Conservation (phyloP, 208 protist species). For the Acanthamoeba healyi region DNA sequence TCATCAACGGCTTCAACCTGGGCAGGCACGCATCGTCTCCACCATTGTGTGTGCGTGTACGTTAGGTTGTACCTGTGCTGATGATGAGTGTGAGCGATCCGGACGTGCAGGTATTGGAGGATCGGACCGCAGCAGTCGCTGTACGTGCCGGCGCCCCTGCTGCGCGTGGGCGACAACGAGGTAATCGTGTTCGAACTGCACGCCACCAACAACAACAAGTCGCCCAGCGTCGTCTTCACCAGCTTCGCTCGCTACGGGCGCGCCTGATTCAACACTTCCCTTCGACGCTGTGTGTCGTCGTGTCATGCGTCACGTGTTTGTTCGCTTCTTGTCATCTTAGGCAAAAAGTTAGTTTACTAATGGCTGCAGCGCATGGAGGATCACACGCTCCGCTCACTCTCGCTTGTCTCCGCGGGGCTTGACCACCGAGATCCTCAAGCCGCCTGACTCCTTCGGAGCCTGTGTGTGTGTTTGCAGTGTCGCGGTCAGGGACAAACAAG, state of each 20-base stretch:
- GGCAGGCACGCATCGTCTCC: constrained; percentile 42
- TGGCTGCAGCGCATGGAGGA: too few species aligned
- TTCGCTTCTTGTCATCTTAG: too few species aligned
- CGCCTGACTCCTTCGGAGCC: neutral
- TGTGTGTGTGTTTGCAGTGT: neutral
- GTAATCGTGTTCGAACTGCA: constrained; percentile 33
- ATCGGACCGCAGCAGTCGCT: constrained; percentile 51
- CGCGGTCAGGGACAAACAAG: neutral
- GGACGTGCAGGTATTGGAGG: constrained; percentile 8
- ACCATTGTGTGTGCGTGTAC: neutral
- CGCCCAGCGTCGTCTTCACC: constrained; percentile 15
- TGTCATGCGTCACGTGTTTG: too few species aligned
- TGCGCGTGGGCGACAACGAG: constrained; percentile 29
- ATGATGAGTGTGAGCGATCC: neutral
- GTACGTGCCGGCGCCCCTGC: constrained; percentile 38
- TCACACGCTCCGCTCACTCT: neutral
- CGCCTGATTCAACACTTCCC: neutral
- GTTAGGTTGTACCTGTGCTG: neutral
- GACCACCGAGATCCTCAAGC: constrained; percentile 7
- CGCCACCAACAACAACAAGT: neutral
- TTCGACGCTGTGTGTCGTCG: too few species aligned
- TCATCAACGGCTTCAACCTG: constrained; percentile 61
- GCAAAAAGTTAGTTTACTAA: too few species aligned
- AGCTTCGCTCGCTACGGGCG: constrained; percentile 10
- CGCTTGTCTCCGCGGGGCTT: neutral